A percentile compares a stretch with the other conserved stretches of the same genome.
phyloP scores from a whole-genome alignment of 495 filamentous ascomycete genomes.

The Parmelia sp. region DNA sequence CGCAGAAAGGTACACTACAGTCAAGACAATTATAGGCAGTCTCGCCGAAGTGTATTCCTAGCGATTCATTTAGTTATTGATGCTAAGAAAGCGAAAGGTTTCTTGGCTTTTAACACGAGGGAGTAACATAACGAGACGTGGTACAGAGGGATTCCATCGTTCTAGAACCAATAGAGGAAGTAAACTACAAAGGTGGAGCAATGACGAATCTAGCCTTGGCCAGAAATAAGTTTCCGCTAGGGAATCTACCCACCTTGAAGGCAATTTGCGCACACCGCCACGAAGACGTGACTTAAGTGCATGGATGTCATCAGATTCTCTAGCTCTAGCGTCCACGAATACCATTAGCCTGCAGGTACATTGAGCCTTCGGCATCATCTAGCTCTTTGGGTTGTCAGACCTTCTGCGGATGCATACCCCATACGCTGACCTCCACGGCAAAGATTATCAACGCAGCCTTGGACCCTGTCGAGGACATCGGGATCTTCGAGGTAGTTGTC shows the following conservation, averaged over 20 bases:
- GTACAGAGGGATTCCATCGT: not conserved
- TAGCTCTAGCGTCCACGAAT: not conserved
- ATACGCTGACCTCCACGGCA: not conserved
- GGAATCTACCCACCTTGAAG: slow-evolving; percentile 4
- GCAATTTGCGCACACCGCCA: slow-evolving; percentile 1
- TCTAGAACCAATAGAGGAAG: not conserved
- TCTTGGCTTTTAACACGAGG: not conserved
- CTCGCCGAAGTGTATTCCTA: slow-evolving; percentile 3
- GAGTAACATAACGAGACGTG: not conserved
- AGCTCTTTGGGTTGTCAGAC: not conserved
- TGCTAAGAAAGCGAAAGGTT: not conserved
- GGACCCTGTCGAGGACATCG: not conserved
- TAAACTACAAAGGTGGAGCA: not conserved
- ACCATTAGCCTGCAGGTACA: not conserved
- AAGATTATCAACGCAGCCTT: not conserved
- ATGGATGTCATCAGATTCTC: not conserved
- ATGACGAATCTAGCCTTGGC: not conserved
- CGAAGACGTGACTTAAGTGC: slow-evolving; percentile 3
- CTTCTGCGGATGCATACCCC: slow-evolving; percentile 1
- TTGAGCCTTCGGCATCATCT: not conserved
- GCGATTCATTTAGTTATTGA: not conserved
- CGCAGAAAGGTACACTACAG: not conserved
- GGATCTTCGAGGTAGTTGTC: slow-evolving; percentile 1
- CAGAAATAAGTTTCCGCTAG: no score
- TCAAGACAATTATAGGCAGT: not conserved